These are phyloP conservation scores for Cadophora malorum DNA, from an alignment of 2,329 filamentous ascomycete species.

Conservation along the genomic window DNA sequence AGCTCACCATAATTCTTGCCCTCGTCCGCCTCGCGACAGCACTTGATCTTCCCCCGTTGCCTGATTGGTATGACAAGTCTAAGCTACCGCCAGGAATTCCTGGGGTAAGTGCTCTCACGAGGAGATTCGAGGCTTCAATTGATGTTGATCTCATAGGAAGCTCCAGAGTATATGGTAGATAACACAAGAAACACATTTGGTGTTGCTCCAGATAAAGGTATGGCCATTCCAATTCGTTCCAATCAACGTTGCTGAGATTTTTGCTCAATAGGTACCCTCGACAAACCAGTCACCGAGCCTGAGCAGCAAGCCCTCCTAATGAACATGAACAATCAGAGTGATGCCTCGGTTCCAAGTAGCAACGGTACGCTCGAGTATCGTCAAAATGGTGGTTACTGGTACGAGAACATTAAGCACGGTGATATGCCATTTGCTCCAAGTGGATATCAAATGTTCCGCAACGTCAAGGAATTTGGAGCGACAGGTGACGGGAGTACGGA, in stretches of 20 bases:
- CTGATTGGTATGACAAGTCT: too few species aligned
- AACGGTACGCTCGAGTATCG: not conserved
- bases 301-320: not conserved
- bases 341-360: too few species aligned
- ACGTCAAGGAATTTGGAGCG: slow-evolving; percentile 28
- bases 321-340: too few species aligned
- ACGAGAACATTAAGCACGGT: not conserved
- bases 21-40: too few species aligned
- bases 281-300: slow-evolving; percentile 7
- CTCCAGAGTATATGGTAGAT: slow-evolving; percentile 10
- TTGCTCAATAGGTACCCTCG: not conserved
- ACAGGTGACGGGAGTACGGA: slow-evolving; percentile 66
- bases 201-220: not conserved
- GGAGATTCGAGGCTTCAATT: too few species aligned
- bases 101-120: too few species aligned
- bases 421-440: slow-evolving; percentile 16
- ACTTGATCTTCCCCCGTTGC: too few species aligned
- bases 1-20: too few species aligned
- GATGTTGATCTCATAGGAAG: not conserved
- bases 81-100: too few species aligned
- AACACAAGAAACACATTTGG: not conserved
- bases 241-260: too few species aligned
- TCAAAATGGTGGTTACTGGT: not conserved
- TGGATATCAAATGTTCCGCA: slow-evolving; percentile 20
- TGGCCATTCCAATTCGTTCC: too few species aligned